A percentile compares a stretch with the other conserved stretches of the same genome.
Conservation (phyloP, 495 filamentous ascomycete genomes). For the Talaromyces proteolyticus region DNA sequence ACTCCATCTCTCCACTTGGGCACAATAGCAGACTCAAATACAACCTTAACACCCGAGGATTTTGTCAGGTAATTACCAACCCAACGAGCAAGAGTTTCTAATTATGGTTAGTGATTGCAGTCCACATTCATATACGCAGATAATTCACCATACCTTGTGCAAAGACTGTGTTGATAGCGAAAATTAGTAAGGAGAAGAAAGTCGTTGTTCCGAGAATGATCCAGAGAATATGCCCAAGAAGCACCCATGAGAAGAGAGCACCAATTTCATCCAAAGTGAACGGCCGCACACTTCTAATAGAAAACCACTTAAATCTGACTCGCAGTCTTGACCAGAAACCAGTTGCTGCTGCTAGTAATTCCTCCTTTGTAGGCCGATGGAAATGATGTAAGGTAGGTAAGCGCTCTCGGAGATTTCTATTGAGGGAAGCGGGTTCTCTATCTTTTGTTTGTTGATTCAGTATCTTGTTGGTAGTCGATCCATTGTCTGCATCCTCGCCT, state of each 20-base stretch:
- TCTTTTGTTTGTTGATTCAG: not conserved
- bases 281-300: conserved; percentile 88
- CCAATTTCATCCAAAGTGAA: conserved; percentile 95
- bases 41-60: conserved; percentile 89
- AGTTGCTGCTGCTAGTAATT: conserved; percentile 84
- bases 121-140: not conserved
- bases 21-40: conserved; percentile 97
- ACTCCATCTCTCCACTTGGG: conserved; percentile 91
- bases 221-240: conserved; percentile 92
- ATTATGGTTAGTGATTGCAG: not conserved
- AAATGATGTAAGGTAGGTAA: conserved; percentile 63
- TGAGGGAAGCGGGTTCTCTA: conserved; percentile 13
- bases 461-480: not conserved
- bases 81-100: conserved; percentile 89
- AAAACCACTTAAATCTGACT: conserved; percentile 95
- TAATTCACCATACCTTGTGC: conserved; percentile 66
- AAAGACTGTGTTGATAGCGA: conserved; percentile 91
- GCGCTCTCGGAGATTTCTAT: conserved; percentile 53
- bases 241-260: conserved; percentile 91
- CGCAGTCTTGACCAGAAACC: conserved; percentile 89
- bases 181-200: conserved; percentile 86
- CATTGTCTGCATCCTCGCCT: conserved; percentile 1
- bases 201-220: conserved; percentile 92
- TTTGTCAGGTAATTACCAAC: conserved; percentile 93
- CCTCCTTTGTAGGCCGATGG: conserved; percentile 88